Conservation (phyloP, 768 basidiomycete genomes). For the Leccinum broughii region DNA sequence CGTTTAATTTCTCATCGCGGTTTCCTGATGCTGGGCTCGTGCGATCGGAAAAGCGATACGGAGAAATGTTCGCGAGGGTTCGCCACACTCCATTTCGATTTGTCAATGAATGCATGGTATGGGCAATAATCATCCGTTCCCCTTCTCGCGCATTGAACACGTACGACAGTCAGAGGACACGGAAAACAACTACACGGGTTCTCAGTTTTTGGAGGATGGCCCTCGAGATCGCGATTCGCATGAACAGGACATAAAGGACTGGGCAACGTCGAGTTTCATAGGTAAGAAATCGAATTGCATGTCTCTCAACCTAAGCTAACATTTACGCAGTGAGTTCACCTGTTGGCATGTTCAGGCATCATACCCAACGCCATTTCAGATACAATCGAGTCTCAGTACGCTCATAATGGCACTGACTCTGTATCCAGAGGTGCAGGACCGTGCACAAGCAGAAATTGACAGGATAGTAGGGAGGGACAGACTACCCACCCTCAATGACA, state of each 20-base stretch:
- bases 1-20: conserved; percentile 21
- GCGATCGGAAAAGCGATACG: conserved; percentile 10
- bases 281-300: conserved; percentile 9
- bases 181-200: conserved; percentile 25
- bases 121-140: background rate
- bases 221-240: conserved; percentile 5
- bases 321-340: conserved; percentile 14
- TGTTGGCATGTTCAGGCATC: background rate
- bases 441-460: conserved; percentile 20
- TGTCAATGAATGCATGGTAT: conserved; percentile 24
- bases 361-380: conserved; percentile 14
- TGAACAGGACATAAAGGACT: conserved; percentile 23
- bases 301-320: conserved; percentile 15
- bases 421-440: conserved; percentile 24
- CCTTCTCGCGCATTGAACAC: background rate
- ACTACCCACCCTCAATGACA: conserved; percentile 18
- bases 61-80: conserved; percentile 13
- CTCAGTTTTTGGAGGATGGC: conserved; percentile 16
- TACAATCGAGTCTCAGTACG: conserved; percentile 10
- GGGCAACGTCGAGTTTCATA: conserved; percentile 21
- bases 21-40: conserved; percentile 6
- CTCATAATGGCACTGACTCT: conserved; percentile 24
- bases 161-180: conserved; percentile 19
- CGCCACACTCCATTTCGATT: conserved; percentile 24
- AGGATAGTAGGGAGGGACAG: conserved; percentile 21